phyloP scores from a whole-genome alignment of 345 rosid genomes.

The Cardiospermum halicacabum region DNA sequence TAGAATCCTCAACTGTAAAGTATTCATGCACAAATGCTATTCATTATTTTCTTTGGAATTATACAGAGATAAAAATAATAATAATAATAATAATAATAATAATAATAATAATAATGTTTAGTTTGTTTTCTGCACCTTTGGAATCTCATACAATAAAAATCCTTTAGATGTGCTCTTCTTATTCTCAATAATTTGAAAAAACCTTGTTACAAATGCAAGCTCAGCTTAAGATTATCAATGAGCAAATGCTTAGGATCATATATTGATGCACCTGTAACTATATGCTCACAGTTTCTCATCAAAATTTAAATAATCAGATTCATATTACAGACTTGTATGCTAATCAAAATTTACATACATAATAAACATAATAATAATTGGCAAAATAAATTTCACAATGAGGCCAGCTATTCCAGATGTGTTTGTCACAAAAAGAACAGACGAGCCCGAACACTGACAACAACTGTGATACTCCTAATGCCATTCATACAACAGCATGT shows the following conservation, averaged over 20 bases:
- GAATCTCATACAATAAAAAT: background rate
- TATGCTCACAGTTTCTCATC: background rate
- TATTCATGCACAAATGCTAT: too few relatives aligned
- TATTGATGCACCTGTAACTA: background rate
- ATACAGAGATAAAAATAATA: too few relatives aligned
- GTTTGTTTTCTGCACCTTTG: background rate
- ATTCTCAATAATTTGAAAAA: too few relatives aligned
- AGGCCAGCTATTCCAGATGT: background rate
- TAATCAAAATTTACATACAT: background rate
- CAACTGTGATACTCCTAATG: background rate
- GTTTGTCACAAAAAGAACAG: background rate
- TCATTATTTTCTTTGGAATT: too few relatives aligned
- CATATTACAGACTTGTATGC: background rate
- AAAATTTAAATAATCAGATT: background rate
- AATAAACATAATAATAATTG: background rate
- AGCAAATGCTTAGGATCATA: background rate
- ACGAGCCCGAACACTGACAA: background rate
- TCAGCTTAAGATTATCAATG: background rate
- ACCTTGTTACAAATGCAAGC: too few relatives aligned
- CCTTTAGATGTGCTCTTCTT: background rate
- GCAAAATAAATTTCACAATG: background rate
- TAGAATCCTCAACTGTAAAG: too few relatives aligned
- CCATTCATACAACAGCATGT: background rate
- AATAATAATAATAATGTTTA: too few relatives aligned
- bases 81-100: too few relatives aligned